Conservation (phyloP, 306 rosid species). For the Vachellia collinsii region DNA sequence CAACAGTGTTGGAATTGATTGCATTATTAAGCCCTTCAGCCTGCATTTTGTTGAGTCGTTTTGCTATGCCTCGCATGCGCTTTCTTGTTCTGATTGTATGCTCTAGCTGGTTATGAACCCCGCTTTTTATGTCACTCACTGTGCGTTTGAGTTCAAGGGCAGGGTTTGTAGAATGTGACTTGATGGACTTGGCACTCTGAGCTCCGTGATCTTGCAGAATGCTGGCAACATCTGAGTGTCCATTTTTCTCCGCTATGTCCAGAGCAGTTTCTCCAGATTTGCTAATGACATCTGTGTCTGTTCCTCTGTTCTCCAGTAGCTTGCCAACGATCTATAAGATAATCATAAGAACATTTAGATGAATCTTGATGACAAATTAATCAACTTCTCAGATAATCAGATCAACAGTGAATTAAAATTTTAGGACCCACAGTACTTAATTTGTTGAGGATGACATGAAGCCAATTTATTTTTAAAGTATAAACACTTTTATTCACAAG, state of each 20-base stretch:
- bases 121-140: conserved; percentile 74
- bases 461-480: conserved; percentile 18
- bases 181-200: conserved; percentile 62
- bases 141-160: conserved; percentile 71
- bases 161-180: conserved; percentile 45
- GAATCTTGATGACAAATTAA: conserved; percentile 17
- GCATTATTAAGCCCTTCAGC: conserved; percentile 85
- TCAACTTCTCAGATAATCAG: conserved; percentile 13
- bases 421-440: conserved; percentile 13
- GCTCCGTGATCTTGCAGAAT: conserved; percentile 57
- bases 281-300: conserved; percentile 48
- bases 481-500: conserved; percentile 8
- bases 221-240: conserved; percentile 45
- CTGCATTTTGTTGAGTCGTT: conserved; percentile 74
- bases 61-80: conserved; percentile 68
- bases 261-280: conserved; percentile 73
- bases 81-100: conserved; percentile 68
- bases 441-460: conserved; percentile 22
- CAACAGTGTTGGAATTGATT: conserved; percentile 72
- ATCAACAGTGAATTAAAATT: conserved; percentile 8
- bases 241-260: conserved; percentile 67
- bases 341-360: conserved; percentile 11
- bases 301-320: conserved; percentile 54
- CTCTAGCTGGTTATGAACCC: conserved; percentile 83
- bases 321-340: conserved; percentile 60